Base-by-base conservation (phyloP, 495 filamentous ascomycete species). In the Amniculicola lignicola region DNA sequence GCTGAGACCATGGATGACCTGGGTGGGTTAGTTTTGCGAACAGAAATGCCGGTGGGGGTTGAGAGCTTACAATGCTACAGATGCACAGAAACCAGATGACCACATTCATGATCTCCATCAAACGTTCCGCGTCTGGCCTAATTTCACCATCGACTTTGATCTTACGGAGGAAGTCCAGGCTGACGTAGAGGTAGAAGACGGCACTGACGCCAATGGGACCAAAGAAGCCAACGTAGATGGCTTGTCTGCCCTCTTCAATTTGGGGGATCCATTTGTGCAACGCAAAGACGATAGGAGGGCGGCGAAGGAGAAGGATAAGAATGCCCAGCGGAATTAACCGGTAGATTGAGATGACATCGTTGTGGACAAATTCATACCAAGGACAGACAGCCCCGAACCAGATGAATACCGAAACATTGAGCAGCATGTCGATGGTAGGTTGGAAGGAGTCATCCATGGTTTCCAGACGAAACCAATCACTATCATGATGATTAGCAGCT, bases 181-280 rank as follows among this genome's bases (percentile, higher is more conserved):
- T 82, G 61, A 95, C 74, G 59, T 89, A 91, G 18, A 95, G 77
- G 66, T 96, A 96, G 70, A 95, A 96, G 37, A 96, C 78, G 3
- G 90, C 89, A 38, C 86, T 89, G 4, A 96, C 89, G n/a, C 92
- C 91, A 54, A 97, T 92, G 10, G 90, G 92, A 0, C 91, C 92
- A 61, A 96, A 96, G 75, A 95, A 95, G 4, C 90, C 92, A 25
- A 90, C 87, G 58, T 95, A 94, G 1, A 84, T 72, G 2, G 90
- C 88, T 56, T 94, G 88, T 9, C 75, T 74, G 6, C 80, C 61
- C 35, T 86, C 79, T 54, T 90, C 83, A 43, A 94, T 89, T 67
- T 95, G 89, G 40, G 81, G 83, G 43, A 95, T 91, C 46, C 79
- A 77, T 67, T 81, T 85, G 70, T 88, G 85, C 65, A 91, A 72